phyloP scores from a whole-genome alignment of 23 red algal species.

The Rhodosorus marinus region DNA sequence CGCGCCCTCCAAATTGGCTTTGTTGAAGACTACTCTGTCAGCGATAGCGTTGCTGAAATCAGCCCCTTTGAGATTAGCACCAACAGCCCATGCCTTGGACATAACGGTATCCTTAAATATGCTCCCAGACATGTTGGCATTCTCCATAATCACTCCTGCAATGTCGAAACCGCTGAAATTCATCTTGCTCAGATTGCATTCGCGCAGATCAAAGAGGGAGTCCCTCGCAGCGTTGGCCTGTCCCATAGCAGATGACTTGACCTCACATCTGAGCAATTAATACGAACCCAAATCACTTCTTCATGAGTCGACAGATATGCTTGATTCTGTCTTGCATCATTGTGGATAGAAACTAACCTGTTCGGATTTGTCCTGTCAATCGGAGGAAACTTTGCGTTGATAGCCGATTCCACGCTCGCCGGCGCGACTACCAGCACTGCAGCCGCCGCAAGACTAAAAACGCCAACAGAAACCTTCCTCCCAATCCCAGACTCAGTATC shows the following conservation, averaged over 20 bases:
- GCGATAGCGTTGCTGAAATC: constrained; percentile 60
- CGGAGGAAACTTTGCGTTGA: too few species aligned
- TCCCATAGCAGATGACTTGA: constrained; percentile 61
- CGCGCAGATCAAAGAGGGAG: constrained; percentile 43
- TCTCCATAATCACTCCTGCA: constrained; percentile 34
- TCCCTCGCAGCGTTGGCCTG: constrained; percentile 88
- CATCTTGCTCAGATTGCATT: constrained; percentile 38
- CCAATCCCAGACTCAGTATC: too few species aligned
- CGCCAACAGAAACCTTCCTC: too few species aligned
- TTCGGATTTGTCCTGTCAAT: too few species aligned
- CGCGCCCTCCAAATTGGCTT: constrained; percentile 26
- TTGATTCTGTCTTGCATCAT: too few species aligned
- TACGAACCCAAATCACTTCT: too few species aligned
- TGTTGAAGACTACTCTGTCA: constrained; percentile 79
- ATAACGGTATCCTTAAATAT: constrained; percentile 24
- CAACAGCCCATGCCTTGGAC: constrained; percentile 45
- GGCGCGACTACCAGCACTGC: too few species aligned
- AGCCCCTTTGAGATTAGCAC: constrained; percentile 15
- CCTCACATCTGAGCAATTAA: constrained; percentile 1
- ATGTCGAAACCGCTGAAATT: constrained; percentile 53
- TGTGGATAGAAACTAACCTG: too few species aligned
- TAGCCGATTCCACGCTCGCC: too few species aligned
- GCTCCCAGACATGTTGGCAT: constrained; percentile 29
- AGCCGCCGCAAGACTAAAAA: too few species aligned
- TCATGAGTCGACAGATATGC: too few species aligned